These are phyloP conservation scores for Cicer arietinum DNA, from an alignment of 306 rosid genomes.

Conservation along the genomic window DNA sequence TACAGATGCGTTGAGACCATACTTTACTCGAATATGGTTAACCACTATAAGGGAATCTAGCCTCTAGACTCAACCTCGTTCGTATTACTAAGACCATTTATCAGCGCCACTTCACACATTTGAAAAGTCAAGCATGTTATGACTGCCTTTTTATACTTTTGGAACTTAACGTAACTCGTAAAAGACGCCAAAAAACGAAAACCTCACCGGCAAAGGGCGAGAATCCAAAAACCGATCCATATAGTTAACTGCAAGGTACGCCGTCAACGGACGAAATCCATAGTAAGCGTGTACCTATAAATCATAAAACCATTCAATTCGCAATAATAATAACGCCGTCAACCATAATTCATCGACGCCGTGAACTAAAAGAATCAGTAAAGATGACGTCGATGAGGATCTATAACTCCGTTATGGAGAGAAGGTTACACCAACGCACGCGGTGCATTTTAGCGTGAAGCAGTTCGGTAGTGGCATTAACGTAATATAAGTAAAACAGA, in stretches of 20 bases:
- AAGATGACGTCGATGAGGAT: neutral
- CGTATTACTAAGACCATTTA: too few relatives aligned
- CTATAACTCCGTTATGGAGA: conserved; percentile 4
- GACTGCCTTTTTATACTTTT: neutral
- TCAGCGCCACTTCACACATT: too few relatives aligned
- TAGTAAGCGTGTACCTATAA: conserved; percentile 72
- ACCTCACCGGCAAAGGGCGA: conserved; percentile 82
- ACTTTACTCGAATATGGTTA: too few relatives aligned
- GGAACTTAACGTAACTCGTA: neutral
- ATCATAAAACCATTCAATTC: conserved; percentile 5
- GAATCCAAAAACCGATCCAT: conserved; percentile 86
- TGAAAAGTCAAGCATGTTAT: too few relatives aligned
- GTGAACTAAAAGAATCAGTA: neutral
- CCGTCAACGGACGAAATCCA: conserved; percentile 91
- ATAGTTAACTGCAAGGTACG: conserved; percentile 90
- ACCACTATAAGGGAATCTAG: too few relatives aligned
- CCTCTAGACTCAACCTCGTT: too few relatives aligned
- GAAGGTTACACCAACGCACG: conserved; percentile 10
- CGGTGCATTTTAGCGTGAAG: conserved; percentile 32
- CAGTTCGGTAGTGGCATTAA: conserved; percentile 46
- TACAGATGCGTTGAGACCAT: neutral
- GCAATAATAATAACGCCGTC: neutral
- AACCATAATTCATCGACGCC: neutral
- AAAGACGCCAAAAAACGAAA: conserved; percentile 8
- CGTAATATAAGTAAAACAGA: conserved; percentile 46